Percentiles rank a stretch among this genome's conserved stretches.
These are phyloP conservation scores for Penicillium sumatraense DNA, from an alignment of 2,329 filamentous ascomycete species.

Conservation along the genomic window DNA sequence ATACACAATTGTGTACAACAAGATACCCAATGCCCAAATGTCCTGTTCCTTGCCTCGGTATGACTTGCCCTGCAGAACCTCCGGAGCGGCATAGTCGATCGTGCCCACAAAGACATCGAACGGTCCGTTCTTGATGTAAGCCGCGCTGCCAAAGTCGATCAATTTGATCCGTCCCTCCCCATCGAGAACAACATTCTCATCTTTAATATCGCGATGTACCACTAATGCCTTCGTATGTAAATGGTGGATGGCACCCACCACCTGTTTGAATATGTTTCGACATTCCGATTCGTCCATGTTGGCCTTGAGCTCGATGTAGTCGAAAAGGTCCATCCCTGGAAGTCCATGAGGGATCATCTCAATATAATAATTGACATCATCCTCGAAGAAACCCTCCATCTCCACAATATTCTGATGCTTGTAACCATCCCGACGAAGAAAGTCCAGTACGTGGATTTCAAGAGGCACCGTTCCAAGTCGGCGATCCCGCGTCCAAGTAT, in stretches of 20 bases:
- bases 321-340: constrained; percentile 97
- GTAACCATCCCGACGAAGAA: constrained; percentile 74
- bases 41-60: constrained; percentile 98
- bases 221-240: constrained; percentile 88
- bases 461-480: constrained; percentile 91
- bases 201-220: constrained; percentile 97
- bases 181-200: constrained; percentile 96
- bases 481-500: constrained; percentile 96
- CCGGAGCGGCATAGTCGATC: constrained; percentile 98
- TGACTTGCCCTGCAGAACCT: constrained; percentile 88
- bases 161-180: constrained; percentile 95
- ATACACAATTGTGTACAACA: constrained; percentile 98
- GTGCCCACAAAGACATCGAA: constrained; percentile 99
- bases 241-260: constrained; percentile 86
- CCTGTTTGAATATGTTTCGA: constrained; percentile 92
- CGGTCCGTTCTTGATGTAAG: constrained; percentile 96
- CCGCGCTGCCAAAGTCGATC: constrained; percentile 97
- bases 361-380: constrained; percentile 87
- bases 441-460: constrained; percentile 96
- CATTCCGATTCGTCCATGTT: constrained; percentile 97
- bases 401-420: constrained; percentile 70
- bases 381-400: constrained; percentile 71
- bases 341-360: constrained; percentile 94
- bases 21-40: constrained; percentile 95
- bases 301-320: constrained; percentile 94